Conservation (phyloP, 768 basidiomycete species). For the Tephrocybe sp. region DNA sequence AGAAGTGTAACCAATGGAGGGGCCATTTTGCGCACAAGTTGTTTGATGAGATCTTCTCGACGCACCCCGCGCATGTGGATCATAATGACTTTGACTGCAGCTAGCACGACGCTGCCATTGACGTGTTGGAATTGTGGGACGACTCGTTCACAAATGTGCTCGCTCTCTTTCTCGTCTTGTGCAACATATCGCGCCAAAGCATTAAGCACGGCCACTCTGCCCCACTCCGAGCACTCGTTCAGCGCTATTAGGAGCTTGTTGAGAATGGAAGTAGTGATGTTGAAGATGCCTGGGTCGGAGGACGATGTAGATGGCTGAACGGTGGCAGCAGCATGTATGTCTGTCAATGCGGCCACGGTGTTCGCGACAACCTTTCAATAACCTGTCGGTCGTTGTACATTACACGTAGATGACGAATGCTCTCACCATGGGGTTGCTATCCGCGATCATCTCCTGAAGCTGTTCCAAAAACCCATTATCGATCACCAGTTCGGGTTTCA, state of each 20-base stretch:
- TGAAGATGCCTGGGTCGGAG: constrained; percentile 69
- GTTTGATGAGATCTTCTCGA: constrained; percentile 81
- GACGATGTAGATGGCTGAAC: constrained; percentile 55
- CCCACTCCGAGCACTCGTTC: constrained; percentile 99
- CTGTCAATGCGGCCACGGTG: constrained; percentile 88
- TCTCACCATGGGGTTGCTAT: constrained; percentile 93
- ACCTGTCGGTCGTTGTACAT: background rate
- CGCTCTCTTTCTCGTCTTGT: constrained; percentile 90
- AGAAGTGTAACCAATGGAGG: constrained; percentile 94
- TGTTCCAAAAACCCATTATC: constrained; percentile 93
- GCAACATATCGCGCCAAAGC: constrained; percentile 84
- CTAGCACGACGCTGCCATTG: constrained; percentile 95
- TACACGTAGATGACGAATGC: background rate
- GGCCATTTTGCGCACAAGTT: constrained; percentile 94
- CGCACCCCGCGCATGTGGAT: constrained; percentile 87
- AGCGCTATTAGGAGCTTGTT: constrained; percentile 92
- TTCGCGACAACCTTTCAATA: constrained; percentile 90
- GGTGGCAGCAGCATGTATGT: constrained; percentile 80
- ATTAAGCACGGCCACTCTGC: constrained; percentile 89
- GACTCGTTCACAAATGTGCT: constrained; percentile 98
- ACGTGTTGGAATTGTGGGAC: constrained; percentile 98
- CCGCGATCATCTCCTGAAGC: constrained; percentile 89
- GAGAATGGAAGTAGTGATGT: constrained; percentile 79
- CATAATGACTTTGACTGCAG: constrained; percentile 97
- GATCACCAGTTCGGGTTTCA: constrained; percentile 92